phyloP scores from a whole-genome alignment of 1,139 yeast genomes.

The Debaryomyces coudertii region DNA sequence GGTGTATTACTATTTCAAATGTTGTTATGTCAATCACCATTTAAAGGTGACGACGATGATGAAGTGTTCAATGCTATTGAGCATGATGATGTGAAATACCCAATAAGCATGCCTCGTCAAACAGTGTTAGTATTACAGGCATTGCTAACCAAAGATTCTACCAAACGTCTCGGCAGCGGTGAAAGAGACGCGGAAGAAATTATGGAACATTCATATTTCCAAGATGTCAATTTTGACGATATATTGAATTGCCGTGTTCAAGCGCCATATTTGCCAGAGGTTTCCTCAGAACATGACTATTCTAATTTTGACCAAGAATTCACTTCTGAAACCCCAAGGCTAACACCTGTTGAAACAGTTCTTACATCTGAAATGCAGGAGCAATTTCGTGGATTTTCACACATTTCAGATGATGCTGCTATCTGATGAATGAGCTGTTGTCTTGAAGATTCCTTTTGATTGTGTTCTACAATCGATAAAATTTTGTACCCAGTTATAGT shows the following conservation, averaged over 20 bases:
- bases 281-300: constrained; percentile 86
- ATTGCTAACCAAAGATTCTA: constrained; percentile 85
- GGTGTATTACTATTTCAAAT: constrained; percentile 95
- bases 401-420: constrained; percentile 71
- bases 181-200: constrained; percentile 88
- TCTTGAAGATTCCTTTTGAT: not conserved
- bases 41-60: constrained; percentile 97
- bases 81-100: constrained; percentile 96
- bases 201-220: constrained; percentile 94
- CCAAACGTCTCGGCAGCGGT: constrained; percentile 80
- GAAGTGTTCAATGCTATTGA: constrained; percentile 97
- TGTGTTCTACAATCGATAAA: not conserved
- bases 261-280: constrained; percentile 84
- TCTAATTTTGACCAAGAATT: constrained; percentile 94
- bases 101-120: constrained; percentile 96
- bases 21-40: constrained; percentile 95
- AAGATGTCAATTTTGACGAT: constrained; percentile 88
- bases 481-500: not conserved
- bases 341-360: constrained; percentile 91
- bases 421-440: constrained; percentile 23
- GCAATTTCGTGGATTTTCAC: constrained; percentile 95
- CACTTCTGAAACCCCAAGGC: constrained; percentile 90
- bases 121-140: constrained; percentile 94
- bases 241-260: constrained; percentile 70
- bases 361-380: constrained; percentile 90